Percentiles rank a stretch among this genome's conserved stretches.
Evolutionary conservation across 73 alveolate genomes (phyloP).

Genomic region (Urostyla sp.): DNA sequence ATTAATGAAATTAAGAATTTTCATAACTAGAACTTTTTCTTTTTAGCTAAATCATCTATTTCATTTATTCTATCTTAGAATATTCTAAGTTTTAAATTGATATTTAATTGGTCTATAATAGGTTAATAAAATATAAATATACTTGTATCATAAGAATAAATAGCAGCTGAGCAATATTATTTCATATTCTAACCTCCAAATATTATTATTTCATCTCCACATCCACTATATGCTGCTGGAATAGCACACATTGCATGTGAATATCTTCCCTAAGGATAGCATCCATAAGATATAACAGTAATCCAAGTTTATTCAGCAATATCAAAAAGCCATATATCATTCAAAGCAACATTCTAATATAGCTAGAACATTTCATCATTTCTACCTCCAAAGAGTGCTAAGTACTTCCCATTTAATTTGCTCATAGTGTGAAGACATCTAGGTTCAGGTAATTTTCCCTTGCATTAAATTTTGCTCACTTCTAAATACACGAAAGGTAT

Average conservation of each 20-base stretch:
- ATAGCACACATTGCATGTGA: slow-evolving; percentile 41
- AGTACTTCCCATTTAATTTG: neutral
- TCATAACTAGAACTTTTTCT: slow-evolving; percentile 1
- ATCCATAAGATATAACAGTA: slow-evolving; percentile 26
- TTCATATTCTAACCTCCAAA: slow-evolving; percentile 51
- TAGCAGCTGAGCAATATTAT: slow-evolving; percentile 13
- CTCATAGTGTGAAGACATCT: slow-evolving; percentile 27
- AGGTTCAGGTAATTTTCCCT: slow-evolving; percentile 25
- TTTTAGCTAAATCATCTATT: slow-evolving; percentile 5
- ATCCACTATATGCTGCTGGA: slow-evolving; percentile 2
- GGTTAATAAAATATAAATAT: neutral
- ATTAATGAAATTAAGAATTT: too few relatives aligned
- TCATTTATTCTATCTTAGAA: slow-evolving; percentile 21
- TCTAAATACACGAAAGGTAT: slow-evolving; percentile 25
- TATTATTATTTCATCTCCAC: neutral
- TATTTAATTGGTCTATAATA: slow-evolving; percentile 21
- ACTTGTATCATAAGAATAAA: slow-evolving; percentile 31
- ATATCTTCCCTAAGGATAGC: slow-evolving; percentile 50
- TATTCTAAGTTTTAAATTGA: neutral
- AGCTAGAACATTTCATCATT: slow-evolving; percentile 1
- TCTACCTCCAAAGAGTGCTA: slow-evolving; percentile 33
- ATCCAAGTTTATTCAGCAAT: slow-evolving; percentile 21
- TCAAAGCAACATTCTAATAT: slow-evolving; percentile 4
- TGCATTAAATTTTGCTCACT: neutral
- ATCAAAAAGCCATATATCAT: slow-evolving; percentile 33